Evolutionary conservation across 179 eudicot genomes (phyloP), one percentile per base, ranked within the genome.

Genomic region (Spinacia oleracea): DNA sequence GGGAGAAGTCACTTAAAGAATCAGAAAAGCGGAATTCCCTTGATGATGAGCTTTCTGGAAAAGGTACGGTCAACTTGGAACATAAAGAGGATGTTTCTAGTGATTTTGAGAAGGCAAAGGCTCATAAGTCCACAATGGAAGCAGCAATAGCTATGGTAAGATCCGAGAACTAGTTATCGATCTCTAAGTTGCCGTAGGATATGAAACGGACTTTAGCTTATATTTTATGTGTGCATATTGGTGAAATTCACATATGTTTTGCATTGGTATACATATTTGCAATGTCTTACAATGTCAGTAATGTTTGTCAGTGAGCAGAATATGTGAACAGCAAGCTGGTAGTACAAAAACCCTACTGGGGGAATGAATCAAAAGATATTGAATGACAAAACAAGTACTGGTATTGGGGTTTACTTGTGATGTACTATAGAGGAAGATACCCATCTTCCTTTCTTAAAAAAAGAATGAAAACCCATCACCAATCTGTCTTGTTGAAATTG

Each of bases 61-160:
- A 73, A 86, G 92, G 87, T 79, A 75, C 88, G 21, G 84, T 78
- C 77, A 84, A 84, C 62, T 65, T 43, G 18, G 90, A 85, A 77
- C 79, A 63, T 70, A 81, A 84, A 81, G 96, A 87, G 76, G 92
- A 87, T 73, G 58, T 72, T 76, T 83, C 88, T 68, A 88, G 82
- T 85, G 90, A 93, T 79, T 90, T 96, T 84, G 96, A 91, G 94
- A 96, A 93, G 86, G 88, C 85, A 78, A 96, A 96, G 89, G 98
- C 98, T 80, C 99, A 96, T 76, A 93, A 96, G 76, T 93, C 94
- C 72, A 93, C 91, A 29, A 71, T 92, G 82, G 96, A 96, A 86
- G 93, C 98, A 83, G 96, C 93, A 20, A 83, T 96, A 72, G 84
- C 95, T 70, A 91, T 90, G 98, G 99, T 93, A 91, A 77, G 40